Base-by-base conservation (phyloP, 257 asterid genomes). In the Buddleja alternifolia region DNA sequence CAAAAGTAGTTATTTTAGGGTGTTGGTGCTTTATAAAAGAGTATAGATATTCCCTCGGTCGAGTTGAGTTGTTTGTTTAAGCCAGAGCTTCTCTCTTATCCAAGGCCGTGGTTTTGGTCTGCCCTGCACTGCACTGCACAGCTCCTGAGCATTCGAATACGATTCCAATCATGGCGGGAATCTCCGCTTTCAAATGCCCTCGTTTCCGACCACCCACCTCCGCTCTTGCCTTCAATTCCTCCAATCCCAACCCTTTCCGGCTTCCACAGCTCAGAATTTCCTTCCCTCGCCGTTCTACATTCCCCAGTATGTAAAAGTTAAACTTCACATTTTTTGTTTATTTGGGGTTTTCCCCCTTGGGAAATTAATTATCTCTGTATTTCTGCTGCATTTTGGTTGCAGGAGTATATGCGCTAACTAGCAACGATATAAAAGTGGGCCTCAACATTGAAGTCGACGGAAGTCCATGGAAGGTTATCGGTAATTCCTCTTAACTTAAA, bases 341-440 rank as follows among this genome's bases (percentile, higher is more conserved):
- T 20, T 25, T 45, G 17, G n/a, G n/a, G n/a, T 21, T 53, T 44
- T 24, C 12, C 25, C 0, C 4, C 40, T 15, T 16, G 25, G 29
- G 46, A 12, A n/a, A n/a, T 19, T 10, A 14, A 32, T 54, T 15
- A 23, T 44, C n/a, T 10, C n/a, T 54, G 8, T 47, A 46, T 24
- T n/a, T n/a, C n/a, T 60, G 66, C 45, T 23, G 15, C 14, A 6
- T 48, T 45, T 32, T 41, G 57, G 17, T 60, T 60, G 29, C 81
- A 93, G 97, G 61, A 75, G 82, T 91, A 59, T 84, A 39, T 77
- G 97, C 97, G 1, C 47, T 85, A 46, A 81, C 97, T 8, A 94
- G 99, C 82, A 94, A 94, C 73, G 99, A 94, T 58, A 89, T 94
- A 40, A 91, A 94, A 82, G 95, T 94, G 10, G 96, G 97, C 68